Percentiles rank a stretch among this genome's conserved stretches.
Evolutionary conservation across 306 rosid species (phyloP).

Genomic region (Heteromeles arbutifolia): DNA sequence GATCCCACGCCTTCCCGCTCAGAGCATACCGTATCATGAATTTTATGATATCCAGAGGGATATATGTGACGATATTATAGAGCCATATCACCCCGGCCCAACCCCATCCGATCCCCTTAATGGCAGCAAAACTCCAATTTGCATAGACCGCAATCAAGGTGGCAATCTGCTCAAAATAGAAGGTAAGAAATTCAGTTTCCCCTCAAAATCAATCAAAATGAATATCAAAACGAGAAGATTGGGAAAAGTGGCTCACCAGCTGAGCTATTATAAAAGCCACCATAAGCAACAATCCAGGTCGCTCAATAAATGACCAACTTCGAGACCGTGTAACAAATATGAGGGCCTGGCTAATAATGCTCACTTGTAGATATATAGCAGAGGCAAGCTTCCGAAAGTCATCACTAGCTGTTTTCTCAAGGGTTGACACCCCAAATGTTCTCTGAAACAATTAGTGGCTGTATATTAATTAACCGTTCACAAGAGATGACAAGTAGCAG

Average conservation of each 20-base stretch:
- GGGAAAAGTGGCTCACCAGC: slow-evolving; percentile 52
- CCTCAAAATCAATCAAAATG: not conserved
- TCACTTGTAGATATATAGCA: slow-evolving; percentile 93
- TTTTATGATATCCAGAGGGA: slow-evolving; percentile 85
- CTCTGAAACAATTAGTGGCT: slow-evolving; percentile 40
- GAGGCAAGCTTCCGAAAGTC: slow-evolving; percentile 92
- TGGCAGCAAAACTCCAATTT: slow-evolving; percentile 89
- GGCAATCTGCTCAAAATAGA: slow-evolving; percentile 59
- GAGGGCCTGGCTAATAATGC: slow-evolving; percentile 98
- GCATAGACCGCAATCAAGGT: slow-evolving; percentile 94
- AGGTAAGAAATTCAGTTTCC: slow-evolving; percentile 4
- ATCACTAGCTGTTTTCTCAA: slow-evolving; percentile 72
- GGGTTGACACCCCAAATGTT: slow-evolving; percentile 72
- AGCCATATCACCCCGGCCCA: slow-evolving; percentile 99
- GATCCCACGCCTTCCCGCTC: slow-evolving; percentile 99
- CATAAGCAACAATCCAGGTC: slow-evolving; percentile 74
- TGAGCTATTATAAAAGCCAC: slow-evolving; percentile 80
- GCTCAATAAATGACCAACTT: slow-evolving; percentile 92
- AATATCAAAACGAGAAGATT: not conserved
- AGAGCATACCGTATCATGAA: slow-evolving; percentile 79
- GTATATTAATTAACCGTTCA: slow-evolving; percentile 10
- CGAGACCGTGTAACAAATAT: slow-evolving; percentile 93
- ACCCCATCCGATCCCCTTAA: slow-evolving; percentile 99
- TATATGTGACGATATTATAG: slow-evolving; percentile 71
- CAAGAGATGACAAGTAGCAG: not conserved